Evolutionary conservation across 257 asterid genomes (phyloP).

Genomic region (Primulina tabacum): DNA sequence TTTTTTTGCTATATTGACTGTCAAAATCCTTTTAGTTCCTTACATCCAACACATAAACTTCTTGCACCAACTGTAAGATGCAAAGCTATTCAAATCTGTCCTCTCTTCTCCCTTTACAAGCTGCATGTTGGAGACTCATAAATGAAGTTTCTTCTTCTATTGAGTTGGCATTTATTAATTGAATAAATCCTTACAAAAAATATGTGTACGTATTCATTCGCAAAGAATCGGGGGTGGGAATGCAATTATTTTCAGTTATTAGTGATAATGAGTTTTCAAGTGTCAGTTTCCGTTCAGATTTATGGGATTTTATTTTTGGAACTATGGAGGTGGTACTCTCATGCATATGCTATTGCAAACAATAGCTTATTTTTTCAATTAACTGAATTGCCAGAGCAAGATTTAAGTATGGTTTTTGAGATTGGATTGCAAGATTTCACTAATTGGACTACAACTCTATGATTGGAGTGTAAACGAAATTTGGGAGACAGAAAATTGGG

Average conservation of each 20-base stretch:
- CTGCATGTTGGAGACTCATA: not conserved
- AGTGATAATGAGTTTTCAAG: not conserved
- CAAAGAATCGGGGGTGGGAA: not conserved
- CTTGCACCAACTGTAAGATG: not conserved
- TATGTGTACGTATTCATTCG: not conserved
- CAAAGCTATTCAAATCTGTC: not conserved
- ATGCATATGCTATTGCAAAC: no score
- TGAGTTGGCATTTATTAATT: not conserved
- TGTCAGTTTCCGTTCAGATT: not conserved
- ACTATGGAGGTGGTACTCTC: no score
- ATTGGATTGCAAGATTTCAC: not conserved
- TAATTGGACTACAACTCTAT: not conserved
- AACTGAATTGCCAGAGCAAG: not conserved
- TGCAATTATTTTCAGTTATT: not conserved
- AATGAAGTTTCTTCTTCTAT: no score
- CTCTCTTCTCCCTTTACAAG: not conserved
- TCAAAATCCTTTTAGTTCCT: not conserved
- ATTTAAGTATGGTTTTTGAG: not conserved
- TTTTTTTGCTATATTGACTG: not conserved
- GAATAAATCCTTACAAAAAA: slow-evolving; percentile 2
- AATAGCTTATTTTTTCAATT: no score
- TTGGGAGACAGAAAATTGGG: not conserved
- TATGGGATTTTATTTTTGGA: not conserved
- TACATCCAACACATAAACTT: not conserved
- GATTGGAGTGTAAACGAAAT: not conserved